Conservation (phyloP, 257 asterid genomes). For the Solanum piurae region DNA sequence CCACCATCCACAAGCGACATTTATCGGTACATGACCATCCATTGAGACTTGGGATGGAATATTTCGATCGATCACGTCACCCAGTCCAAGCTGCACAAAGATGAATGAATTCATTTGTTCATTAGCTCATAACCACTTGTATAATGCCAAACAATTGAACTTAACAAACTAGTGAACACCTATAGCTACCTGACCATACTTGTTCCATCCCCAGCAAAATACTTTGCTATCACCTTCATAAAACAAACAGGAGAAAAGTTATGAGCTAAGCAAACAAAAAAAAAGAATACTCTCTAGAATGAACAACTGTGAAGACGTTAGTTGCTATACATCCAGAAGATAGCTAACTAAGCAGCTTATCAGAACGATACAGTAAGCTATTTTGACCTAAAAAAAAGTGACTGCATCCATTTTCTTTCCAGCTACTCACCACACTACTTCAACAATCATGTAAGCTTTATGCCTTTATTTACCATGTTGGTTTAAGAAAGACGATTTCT, state of each 20-base stretch:
- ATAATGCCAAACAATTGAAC: background rate
- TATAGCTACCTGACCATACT: conserved; percentile 82
- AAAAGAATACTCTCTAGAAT: background rate
- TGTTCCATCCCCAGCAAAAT: conserved; percentile 99
- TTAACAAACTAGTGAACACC: background rate
- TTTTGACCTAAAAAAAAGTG: background rate
- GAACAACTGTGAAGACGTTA: background rate
- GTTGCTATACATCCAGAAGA: background rate
- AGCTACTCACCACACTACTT: background rate
- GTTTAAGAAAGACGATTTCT: background rate
- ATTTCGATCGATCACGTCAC: conserved; percentile 84
- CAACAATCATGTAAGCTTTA: background rate
- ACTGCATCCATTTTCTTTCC: background rate
- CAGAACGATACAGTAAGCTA: background rate
- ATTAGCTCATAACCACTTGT: background rate
- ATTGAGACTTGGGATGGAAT: conserved; percentile 50
- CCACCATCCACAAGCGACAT: conserved; percentile 99
- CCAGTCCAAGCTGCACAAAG: conserved; percentile 69
- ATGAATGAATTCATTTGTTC: background rate
- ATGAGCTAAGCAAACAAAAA: background rate
- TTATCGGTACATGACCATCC: conserved; percentile 45
- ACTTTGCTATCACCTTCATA: conserved; percentile 60
- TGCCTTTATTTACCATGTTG: background rate
- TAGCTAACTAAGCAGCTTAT: background rate
- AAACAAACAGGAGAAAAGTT: conserved; percentile 2